Evolutionary conservation across 176 grass and related monocot genomes (phyloP).

Genomic region (Canna indica): DNA sequence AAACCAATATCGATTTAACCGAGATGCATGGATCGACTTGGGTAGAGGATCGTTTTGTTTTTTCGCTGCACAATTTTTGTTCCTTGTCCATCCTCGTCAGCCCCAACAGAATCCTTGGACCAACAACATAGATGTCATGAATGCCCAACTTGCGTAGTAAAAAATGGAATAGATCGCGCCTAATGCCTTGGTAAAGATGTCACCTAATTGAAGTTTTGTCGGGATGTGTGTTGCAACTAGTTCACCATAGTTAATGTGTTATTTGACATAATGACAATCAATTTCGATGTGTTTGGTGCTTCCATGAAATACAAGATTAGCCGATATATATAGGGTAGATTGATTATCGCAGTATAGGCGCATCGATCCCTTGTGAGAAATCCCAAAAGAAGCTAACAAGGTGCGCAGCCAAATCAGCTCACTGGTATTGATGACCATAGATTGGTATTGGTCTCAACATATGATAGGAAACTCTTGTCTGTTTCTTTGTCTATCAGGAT

Average conservation of each 20-base stretch:
- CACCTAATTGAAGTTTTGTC: too few species aligned
- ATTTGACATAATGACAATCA: too few species aligned
- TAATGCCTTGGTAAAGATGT: too few species aligned
- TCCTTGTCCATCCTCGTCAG: too few species aligned
- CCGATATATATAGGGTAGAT: not conserved
- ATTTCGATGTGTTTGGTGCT: not conserved
- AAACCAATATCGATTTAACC: too few species aligned
- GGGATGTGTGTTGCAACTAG: not conserved
- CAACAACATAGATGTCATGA: too few species aligned
- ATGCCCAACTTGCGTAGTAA: too few species aligned
- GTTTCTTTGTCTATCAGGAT: not conserved
- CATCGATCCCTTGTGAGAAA: not conserved
- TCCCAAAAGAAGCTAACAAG: not conserved
- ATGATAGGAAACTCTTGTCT: not conserved
- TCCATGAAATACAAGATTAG: not conserved
- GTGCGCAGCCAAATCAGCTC: not conserved
- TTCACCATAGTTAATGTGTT: not conserved
- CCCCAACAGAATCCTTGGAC: too few species aligned
- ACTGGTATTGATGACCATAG: not conserved
- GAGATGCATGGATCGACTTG: too few species aligned
- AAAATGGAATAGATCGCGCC: too few species aligned
- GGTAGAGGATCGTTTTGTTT: too few species aligned
- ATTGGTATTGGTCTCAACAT: not conserved
- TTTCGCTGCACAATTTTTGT: too few species aligned
- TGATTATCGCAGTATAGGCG: not conserved